Base-by-base conservation (phyloP, 2,329 filamentous ascomycete genomes). In the Trichoderma oligosporum region DNA sequence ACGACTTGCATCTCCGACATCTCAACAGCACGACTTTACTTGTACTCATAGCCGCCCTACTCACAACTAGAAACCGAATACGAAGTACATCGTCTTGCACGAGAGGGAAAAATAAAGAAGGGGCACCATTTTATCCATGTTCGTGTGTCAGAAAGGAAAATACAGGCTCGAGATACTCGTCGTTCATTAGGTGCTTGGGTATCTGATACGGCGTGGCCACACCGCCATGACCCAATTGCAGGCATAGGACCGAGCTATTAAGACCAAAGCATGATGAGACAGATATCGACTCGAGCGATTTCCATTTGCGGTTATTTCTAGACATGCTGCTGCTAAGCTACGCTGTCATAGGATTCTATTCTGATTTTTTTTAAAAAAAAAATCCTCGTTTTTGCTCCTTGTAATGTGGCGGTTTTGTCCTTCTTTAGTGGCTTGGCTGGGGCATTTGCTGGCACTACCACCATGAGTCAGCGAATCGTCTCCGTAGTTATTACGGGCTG, bases 61-160 rank as follows among this genome's bases (percentile, higher is more conserved):
- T 33, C 38, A 12, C n/a, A 9, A 36, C 27, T 14, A 8, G 8
- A 44, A 44, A 4, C 49, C 49, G 49, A 44, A 44, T 44, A 36
- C 39, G 49, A 44, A 36, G 20, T 44, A 20, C 39, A 8, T 6
- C 11, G n/a, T 25, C 49, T 38, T 25, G 49, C 44, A 35, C 33
- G 39, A 53, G 49, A 44, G 27, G 49, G 27, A 44, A 36, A 24
- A n/a, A n/a, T n/a, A n/a, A n/a, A 24, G 29, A 36, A 33, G 20
- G 18, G 49, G 24, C 27, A 27, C 29, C 29, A 4, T 20, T 25
- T 18, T 6, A 27, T 45, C 41, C 41, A 27, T 29, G 41, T n/a
- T 45, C 38, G 39, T 53, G 49, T 39, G 38, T 38, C 39, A 53
- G n/a, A 20, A 53, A 22, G 29, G 38, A 53, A 53, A 53, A 53